These are phyloP conservation scores for Allomyces macrogynus DNA, from an alignment of 192 early-diverging fungal species.

Conservation along the genomic window DNA sequence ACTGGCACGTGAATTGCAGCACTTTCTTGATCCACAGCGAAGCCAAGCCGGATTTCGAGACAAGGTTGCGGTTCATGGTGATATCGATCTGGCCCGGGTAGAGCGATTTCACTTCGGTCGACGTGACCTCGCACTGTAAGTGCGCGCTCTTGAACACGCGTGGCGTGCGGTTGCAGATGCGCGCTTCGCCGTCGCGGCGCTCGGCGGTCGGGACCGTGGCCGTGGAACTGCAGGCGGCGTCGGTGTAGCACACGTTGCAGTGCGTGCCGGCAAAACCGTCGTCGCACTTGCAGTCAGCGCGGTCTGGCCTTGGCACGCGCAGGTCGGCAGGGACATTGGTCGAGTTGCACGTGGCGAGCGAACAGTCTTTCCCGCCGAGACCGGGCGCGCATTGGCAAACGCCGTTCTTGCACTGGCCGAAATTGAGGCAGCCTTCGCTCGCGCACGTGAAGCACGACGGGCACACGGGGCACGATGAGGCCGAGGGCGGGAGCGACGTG, in stretches of 20 bases:
- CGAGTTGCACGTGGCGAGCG: not conserved
- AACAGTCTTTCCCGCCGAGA: not conserved
- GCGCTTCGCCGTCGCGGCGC: constrained; percentile 12
- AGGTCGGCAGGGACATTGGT: not conserved
- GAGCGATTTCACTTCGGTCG: constrained; percentile 12
- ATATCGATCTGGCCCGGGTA: constrained; percentile 18
- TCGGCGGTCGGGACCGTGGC: constrained; percentile 8
- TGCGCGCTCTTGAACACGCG: constrained; percentile 16
- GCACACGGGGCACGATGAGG: not conserved
- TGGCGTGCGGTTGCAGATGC: constrained; percentile 27
- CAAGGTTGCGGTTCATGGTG: constrained; percentile 14
- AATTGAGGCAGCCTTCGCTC: not conserved
- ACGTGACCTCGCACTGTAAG: constrained; percentile 17
- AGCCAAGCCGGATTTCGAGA: constrained; percentile 9
- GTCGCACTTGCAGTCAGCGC: constrained; percentile 13
- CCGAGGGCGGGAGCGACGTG: too few relatives aligned
- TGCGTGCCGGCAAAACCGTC: constrained; percentile 33
- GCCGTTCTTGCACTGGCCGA: not conserved
- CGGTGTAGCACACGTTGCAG: constrained; percentile 25
- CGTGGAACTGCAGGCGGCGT: constrained; percentile 17
- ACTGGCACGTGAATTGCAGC: constrained; percentile 29
- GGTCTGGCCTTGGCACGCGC: not conserved
- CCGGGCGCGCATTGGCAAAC: not conserved
- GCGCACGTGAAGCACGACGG: not conserved
- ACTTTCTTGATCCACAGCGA: constrained; percentile 24